Base-by-base conservation (phyloP, 345 rosid species). In the Populus nigra region DNA sequence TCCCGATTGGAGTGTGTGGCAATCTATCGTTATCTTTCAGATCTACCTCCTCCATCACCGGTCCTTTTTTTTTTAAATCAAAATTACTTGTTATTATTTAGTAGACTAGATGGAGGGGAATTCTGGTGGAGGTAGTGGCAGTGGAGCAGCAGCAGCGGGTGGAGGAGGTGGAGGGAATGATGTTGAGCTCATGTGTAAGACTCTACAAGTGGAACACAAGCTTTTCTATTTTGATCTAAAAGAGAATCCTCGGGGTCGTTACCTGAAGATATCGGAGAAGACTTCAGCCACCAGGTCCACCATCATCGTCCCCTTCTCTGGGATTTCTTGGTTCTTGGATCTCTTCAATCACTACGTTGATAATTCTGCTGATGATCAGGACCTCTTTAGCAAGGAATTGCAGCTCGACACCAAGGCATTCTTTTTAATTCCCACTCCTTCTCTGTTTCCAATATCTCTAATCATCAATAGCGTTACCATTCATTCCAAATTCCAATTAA, bases 231-330 rank as follows among this genome's bases (percentile, higher is more conserved):
- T 93, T 76, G 98, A 94, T 89, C 93, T 93, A 62, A 93, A 93
- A 78, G 98, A 93, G 91, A 93, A 95, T 69, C 98, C 98, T 35
- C 91, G 98, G 22, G 99, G 99, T 7, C 85, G 99, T 31, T 96
- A 96, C 85, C 86, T 96, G 36, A 96, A 96, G 87, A 92, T 96
- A 77, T 96, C 98, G 10, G 98, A 96, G 92, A 96, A 96, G 83
- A 96, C 99, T 22, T 92, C 98, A n/a, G 94, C 99, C 59, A 96
- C 98, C 35, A 86, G 99, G 88, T 93, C 99, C 85, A 96, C 99
- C 76, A 93, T 96, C 89, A 96, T 96, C 63, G 97, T 96, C 50
- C 99, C 99, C 69, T 96, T 85, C 81, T 89, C 98, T 1, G 99
- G 99, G 76, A 91, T 96, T 82, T 91, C 99, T 36, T 96, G 99